A percentile compares a stretch with the other conserved stretches of the same genome.
Evolutionary conservation across 2,329 filamentous ascomycete species (phyloP).

Genomic region (Phaeosphaeriaceae sp.): DNA sequence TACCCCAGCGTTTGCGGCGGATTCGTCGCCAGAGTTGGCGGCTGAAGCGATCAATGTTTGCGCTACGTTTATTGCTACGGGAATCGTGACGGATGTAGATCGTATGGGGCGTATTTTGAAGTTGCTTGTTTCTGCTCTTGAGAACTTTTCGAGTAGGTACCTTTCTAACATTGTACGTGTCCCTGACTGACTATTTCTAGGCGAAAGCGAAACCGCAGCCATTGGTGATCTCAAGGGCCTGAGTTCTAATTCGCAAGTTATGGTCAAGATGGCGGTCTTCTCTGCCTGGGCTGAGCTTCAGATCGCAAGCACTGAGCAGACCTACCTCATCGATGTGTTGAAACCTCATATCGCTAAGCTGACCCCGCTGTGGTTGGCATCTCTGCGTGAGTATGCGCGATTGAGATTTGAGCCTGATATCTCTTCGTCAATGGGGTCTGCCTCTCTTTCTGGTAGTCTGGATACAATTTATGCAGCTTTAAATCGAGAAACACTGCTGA

Average conservation of each 20-base stretch:
- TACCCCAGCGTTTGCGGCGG: conserved; percentile 92
- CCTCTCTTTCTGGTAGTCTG: conserved; percentile 80
- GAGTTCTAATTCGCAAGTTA: conserved; percentile 94
- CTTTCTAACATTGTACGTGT: neutral
- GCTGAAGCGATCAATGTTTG: conserved; percentile 97
- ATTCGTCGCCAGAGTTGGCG: conserved; percentile 94
- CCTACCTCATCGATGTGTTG: conserved; percentile 85
- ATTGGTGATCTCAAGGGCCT: conserved; percentile 93
- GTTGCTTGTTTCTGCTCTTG: conserved; percentile 85
- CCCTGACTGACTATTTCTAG: conserved; percentile 39
- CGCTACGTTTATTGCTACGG: conserved; percentile 95
- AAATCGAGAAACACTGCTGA: conserved; percentile 89
- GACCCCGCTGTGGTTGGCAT: conserved; percentile 92
- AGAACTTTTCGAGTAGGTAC: conserved; percentile 79
- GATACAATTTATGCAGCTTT: conserved; percentile 94
- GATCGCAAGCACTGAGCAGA: conserved; percentile 90
- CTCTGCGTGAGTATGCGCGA: conserved; percentile 89
- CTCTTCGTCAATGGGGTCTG: conserved; percentile 83
- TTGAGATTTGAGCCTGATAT: conserved; percentile 97
- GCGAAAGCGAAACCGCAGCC: conserved; percentile 76
- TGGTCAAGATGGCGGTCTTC: conserved; percentile 98
- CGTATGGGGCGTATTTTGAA: conserved; percentile 99
- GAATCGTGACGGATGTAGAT: conserved; percentile 95
- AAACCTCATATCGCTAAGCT: conserved; percentile 88
- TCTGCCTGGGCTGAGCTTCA: conserved; percentile 97